Percentiles rank a stretch among this genome's conserved stretches.
phyloP scores from a whole-genome alignment of 202 grass and related monocot genomes.

The Schoenoplectus triqueter region DNA sequence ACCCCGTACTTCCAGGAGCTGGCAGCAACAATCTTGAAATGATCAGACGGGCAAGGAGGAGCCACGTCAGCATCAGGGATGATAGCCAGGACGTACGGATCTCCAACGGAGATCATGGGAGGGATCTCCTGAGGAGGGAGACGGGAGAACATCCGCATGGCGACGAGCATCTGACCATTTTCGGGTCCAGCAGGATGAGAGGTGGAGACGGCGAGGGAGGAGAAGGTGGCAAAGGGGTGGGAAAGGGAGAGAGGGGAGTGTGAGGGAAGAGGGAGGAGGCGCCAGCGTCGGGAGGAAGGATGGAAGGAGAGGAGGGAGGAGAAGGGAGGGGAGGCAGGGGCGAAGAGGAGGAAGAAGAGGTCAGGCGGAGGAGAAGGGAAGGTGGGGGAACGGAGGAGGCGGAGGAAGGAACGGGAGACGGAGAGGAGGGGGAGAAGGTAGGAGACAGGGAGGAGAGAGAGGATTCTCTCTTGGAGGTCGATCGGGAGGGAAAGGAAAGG shows the following conservation, averaged over 20 bases:
- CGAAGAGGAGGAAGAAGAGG: conserved; percentile 39
- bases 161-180: neutral
- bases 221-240: conserved; percentile 30
- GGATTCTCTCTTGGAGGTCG: conserved; percentile 30
- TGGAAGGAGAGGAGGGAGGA: conserved; percentile 32
- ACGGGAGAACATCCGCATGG: conserved; percentile 15
- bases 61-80: conserved; percentile 1
- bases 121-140: neutral
- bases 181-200: neutral
- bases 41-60: neutral
- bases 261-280: neutral
- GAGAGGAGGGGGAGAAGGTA: conserved; percentile 23
- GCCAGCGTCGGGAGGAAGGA: neutral
- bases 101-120: conserved; percentile 29
- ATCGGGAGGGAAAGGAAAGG: neutral
- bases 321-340: neutral
- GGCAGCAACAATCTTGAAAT: conserved; percentile 34
- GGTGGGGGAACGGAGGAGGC: conserved; percentile 27
- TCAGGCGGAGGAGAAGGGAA: conserved; percentile 27
- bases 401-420: conserved; percentile 24
- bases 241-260: conserved; percentile 24
- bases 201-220: conserved; percentile 20
- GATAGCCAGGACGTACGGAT: conserved; percentile 24
- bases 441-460: conserved; percentile 22
- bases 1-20: conserved; percentile 26